These are phyloP conservation scores for Sicyos baderoa DNA, from an alignment of 306 rosid species.

Conservation along the genomic window DNA sequence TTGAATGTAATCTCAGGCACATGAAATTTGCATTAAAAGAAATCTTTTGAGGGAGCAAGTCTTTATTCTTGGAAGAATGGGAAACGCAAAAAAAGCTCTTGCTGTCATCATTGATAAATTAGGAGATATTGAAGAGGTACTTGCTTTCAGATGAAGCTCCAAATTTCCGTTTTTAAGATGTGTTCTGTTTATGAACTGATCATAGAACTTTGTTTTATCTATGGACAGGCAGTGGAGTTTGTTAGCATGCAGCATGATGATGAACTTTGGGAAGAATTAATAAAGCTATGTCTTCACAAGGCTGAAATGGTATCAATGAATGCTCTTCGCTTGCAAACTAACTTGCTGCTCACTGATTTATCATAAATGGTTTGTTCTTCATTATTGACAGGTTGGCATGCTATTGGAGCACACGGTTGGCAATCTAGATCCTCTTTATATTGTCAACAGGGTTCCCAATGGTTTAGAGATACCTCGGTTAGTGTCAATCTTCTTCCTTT, in stretches of 20 bases:
- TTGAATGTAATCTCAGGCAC: slow-evolving; percentile 48
- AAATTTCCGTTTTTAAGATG: background rate
- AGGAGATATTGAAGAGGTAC: slow-evolving; percentile 94
- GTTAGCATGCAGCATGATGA: slow-evolving; percentile 54
- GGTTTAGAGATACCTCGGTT: slow-evolving; percentile 93
- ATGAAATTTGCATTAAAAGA: slow-evolving; percentile 62
- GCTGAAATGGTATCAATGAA: slow-evolving; percentile 45
- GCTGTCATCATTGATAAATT: slow-evolving; percentile 68
- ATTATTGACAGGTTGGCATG: slow-evolving; percentile 67
- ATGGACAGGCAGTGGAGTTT: slow-evolving; percentile 68
- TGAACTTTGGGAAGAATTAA: slow-evolving; percentile 56
- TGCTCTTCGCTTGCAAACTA: background rate
- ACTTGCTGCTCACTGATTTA: background rate
- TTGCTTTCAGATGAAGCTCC: slow-evolving; percentile 17
- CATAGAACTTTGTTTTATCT: slow-evolving; percentile 20
- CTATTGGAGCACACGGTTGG: slow-evolving; percentile 98
- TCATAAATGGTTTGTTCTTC: slow-evolving; percentile 15
- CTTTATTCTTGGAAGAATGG: slow-evolving; percentile 96
- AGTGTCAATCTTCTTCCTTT: slow-evolving; percentile 18
- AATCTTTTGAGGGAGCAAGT: slow-evolving; percentile 80
- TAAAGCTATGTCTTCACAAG: slow-evolving; percentile 51
- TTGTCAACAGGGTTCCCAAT: slow-evolving; percentile 90
- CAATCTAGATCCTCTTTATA: slow-evolving; percentile 59
- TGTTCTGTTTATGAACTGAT: background rate
- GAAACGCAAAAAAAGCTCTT: slow-evolving; percentile 81